phyloP scores from a whole-genome alignment of 2,329 filamentous ascomycete genomes.

The Colletotrichum sp. region DNA sequence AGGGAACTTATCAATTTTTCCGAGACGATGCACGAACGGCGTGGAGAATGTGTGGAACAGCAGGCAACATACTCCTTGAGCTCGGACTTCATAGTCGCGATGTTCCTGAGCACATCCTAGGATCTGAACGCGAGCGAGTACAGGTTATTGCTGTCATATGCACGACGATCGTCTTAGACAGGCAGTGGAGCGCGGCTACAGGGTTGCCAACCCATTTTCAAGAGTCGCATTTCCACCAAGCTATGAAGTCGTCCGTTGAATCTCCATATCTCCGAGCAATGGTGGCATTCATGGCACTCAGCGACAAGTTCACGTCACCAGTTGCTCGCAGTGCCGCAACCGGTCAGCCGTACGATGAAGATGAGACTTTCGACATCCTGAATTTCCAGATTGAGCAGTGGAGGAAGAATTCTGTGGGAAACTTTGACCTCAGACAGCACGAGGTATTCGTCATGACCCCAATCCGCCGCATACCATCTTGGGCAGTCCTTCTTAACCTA shows the following conservation, averaged over 20 bases:
- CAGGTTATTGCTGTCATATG: slow-evolving; percentile 2
- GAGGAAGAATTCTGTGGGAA: neutral
- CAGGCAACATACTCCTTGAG: slow-evolving; percentile 29
- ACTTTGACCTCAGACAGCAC: neutral
- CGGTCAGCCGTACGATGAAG: neutral
- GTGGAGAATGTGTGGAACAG: slow-evolving; percentile 31
- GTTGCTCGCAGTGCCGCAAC: neutral
- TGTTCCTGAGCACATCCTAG: slow-evolving; percentile 23
- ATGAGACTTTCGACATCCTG: neutral
- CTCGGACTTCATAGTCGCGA: slow-evolving; percentile 30
- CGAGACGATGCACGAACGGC: slow-evolving; percentile 25
- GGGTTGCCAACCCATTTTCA: slow-evolving; percentile 22
- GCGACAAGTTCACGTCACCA: neutral
- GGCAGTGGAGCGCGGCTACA: slow-evolving; percentile 24
- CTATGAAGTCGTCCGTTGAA: neutral
- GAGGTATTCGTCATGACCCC: neutral
- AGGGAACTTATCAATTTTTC: slow-evolving; percentile 29
- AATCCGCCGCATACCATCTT: slow-evolving; percentile 1
- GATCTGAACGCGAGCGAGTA: neutral
- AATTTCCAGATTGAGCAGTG: neutral
- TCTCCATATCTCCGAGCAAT: neutral
- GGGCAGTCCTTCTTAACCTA: slow-evolving; percentile 10
- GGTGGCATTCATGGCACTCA: neutral
- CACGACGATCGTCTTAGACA: slow-evolving; percentile 18
- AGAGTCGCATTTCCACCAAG: slow-evolving; percentile 3